A percentile compares a stretch with the other conserved stretches of the same genome.
These are phyloP conservation scores for Sporisorium scitamineum DNA, from an alignment of 1,284 basidiomycete species.

Conservation along the genomic window DNA sequence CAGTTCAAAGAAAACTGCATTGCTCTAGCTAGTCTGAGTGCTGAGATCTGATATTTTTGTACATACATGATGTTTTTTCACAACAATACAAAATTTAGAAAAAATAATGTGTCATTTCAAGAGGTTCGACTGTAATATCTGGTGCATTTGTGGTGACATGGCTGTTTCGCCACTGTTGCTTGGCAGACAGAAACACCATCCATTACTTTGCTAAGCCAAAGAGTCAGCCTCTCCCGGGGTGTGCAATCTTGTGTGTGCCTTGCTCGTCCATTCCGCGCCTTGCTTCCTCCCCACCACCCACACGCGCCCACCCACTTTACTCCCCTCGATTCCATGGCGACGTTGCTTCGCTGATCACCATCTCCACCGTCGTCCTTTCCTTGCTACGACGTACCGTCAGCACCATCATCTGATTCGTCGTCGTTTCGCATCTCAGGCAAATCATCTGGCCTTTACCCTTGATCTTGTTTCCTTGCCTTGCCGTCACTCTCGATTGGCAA, in stretches of 20 bases:
- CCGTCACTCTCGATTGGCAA: slow-evolving; percentile 2
- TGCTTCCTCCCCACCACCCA: slow-evolving; percentile 10
- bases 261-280: neutral
- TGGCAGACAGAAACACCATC: neutral
- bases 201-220: slow-evolving; percentile 8
- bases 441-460: too few relatives aligned
- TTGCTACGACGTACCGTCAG: slow-evolving; percentile 16
- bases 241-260: slow-evolving; percentile 5
- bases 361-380: slow-evolving; percentile 13
- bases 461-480: slow-evolving; percentile 4
- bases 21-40: too few relatives aligned
- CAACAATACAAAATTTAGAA: too few relatives aligned
- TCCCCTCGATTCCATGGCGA: slow-evolving; percentile 14
- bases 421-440: too few relatives aligned
- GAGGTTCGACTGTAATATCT: too few relatives aligned
- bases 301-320: neutral
- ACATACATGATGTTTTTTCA: too few relatives aligned
- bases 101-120: neutral
- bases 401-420: neutral
- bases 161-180: neutral
- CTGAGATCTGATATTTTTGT: too few relatives aligned
- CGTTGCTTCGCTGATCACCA: slow-evolving; percentile 27
- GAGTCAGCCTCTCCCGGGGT: neutral
- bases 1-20: too few relatives aligned
- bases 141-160: too few relatives aligned